Evolutionary conservation across 768 basidiomycete species (phyloP).

Genomic region (Lactifluus volemus): DNA sequence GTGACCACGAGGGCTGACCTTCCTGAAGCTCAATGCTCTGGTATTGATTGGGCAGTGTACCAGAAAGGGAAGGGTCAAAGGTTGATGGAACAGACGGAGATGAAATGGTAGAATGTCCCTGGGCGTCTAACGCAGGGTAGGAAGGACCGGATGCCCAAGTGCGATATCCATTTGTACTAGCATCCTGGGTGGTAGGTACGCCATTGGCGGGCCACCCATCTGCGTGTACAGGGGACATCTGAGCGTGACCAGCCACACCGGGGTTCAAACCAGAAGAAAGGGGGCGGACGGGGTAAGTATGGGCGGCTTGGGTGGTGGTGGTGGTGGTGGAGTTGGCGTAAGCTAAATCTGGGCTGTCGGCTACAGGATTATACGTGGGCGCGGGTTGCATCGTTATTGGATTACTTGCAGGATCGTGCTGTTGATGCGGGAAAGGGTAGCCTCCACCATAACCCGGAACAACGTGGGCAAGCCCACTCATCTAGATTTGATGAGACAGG

Average conservation of each 20-base stretch:
- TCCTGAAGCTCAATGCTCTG: slow-evolving; percentile 15
- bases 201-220: slow-evolving; percentile 11
- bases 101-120: slow-evolving; percentile 8
- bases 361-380: slow-evolving; percentile 6
- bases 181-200: slow-evolving; percentile 2
- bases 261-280: slow-evolving; percentile 2
- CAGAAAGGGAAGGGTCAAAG: slow-evolving; percentile 12
- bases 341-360: slow-evolving; percentile 3
- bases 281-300: slow-evolving; percentile 10
- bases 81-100: slow-evolving; percentile 5
- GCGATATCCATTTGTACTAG: slow-evolving; percentile 17
- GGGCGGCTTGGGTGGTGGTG: slow-evolving; percentile 4
- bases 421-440: slow-evolving; percentile 11
- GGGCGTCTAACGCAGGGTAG: slow-evolving; percentile 11
- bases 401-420: slow-evolving; percentile 8
- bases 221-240: slow-evolving; percentile 5
- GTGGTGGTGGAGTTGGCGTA: slow-evolving; percentile 7
- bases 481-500: neutral
- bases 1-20: slow-evolving; percentile 14
- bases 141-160: slow-evolving; percentile 10
- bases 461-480: slow-evolving; percentile 7
- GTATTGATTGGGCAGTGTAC: slow-evolving; percentile 12
- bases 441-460: slow-evolving; percentile 1
- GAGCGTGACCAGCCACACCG: slow-evolving; percentile 4
- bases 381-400: slow-evolving; percentile 11